Percentiles rank a stretch among this genome's conserved stretches.
These are phyloP conservation scores for Limnanthes douglasii DNA, from an alignment of 345 rosid genomes.

Conservation along the genomic window DNA sequence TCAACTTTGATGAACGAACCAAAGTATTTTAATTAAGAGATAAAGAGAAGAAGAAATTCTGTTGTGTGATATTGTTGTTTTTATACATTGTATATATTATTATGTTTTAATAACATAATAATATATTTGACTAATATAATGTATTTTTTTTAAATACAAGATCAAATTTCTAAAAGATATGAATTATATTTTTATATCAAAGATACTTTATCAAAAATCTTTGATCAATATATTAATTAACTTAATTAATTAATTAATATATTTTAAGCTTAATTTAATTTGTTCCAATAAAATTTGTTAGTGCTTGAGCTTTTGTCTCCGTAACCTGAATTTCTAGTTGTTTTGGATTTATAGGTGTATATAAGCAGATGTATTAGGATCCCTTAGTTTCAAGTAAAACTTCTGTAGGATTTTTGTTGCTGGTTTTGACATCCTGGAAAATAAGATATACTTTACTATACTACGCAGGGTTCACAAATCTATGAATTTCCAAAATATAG, in stretches of 20 bases:
- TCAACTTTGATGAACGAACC: too few relatives aligned
- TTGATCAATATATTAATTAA: neutral
- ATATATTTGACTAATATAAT: too few relatives aligned
- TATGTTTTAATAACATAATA: too few relatives aligned
- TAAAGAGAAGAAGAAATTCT: too few relatives aligned
- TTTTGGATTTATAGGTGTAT: conserved; percentile 92
- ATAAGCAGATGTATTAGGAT: conserved; percentile 80
- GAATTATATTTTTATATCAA: too few relatives aligned
- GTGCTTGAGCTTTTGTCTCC: conserved; percentile 86
- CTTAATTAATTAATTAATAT: neutral
- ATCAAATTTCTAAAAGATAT: too few relatives aligned
- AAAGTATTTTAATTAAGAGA: too few relatives aligned
- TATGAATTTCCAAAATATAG: too few relatives aligned
- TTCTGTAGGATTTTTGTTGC: conserved; percentile 81
- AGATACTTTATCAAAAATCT: neutral
- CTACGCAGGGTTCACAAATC: too few relatives aligned
- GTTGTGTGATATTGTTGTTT: too few relatives aligned
- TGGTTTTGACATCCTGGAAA: conserved; percentile 66
- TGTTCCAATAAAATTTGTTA: conserved; percentile 83
- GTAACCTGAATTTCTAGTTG: conserved; percentile 91
- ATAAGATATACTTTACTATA: conserved; percentile 8
- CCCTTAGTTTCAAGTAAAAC: conserved; percentile 82
- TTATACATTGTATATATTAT: too few relatives aligned
- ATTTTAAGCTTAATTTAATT: conserved; percentile 24
- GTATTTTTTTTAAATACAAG: too few relatives aligned